A percentile compares a stretch with the other conserved stretches of the same genome.
Conservation (phyloP, 768 basidiomycete species). For the Mycena indigotica region DNA sequence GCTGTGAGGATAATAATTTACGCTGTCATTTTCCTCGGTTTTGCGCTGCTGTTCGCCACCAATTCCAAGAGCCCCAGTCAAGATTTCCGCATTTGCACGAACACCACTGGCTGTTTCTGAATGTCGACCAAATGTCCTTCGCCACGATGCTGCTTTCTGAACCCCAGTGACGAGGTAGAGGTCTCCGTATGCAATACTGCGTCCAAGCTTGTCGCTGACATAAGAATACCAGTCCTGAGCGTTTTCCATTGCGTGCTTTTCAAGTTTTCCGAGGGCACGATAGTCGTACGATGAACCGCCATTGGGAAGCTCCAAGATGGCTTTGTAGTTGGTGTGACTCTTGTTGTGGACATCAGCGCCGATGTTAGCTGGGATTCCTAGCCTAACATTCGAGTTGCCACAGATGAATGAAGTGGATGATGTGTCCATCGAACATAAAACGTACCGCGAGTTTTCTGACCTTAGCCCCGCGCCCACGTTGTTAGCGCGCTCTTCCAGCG, state of each 20-base stretch:
- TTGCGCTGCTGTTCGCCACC: neutral
- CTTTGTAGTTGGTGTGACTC: neutral
- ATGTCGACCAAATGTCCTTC: neutral
- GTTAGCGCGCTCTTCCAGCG: no score
- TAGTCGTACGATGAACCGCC: neutral
- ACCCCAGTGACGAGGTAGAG: neutral
- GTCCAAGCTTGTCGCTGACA: neutral
- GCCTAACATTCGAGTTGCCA: no score
- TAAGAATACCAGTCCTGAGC: neutral
- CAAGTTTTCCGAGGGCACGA: neutral
- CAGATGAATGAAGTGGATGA: no score
- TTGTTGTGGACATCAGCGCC: neutral
- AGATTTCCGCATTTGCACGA: neutral
- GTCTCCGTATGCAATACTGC: neutral
- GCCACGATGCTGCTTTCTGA: neutral
- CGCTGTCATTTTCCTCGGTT: neutral
- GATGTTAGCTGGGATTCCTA: neutral
- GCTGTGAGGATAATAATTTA: neutral
- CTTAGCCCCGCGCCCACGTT: no score
- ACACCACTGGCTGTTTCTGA: neutral
- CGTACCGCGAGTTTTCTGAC: no score
- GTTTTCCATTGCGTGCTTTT: neutral
- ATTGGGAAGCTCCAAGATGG: neutral
- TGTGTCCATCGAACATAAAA: no score
- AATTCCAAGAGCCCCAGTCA: neutral